Conservation (phyloP, 495 filamentous ascomycete genomes). For the Umbilicaria muhlenbergii region DNA sequence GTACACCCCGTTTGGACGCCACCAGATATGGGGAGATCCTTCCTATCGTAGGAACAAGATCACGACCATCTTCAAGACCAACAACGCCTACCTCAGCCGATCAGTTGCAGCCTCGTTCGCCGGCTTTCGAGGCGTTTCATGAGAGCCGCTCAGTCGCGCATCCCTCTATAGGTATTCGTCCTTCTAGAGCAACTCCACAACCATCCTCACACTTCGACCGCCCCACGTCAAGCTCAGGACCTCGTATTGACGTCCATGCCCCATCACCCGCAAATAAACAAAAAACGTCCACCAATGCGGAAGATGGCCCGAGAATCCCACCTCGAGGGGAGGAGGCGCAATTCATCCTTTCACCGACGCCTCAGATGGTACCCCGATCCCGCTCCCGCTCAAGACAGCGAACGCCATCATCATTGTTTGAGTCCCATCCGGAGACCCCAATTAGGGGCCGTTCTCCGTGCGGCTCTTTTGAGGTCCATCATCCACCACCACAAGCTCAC, state of each 20-base stretch:
- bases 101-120: neutral
- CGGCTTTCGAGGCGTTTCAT: no score
- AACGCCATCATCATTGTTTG: neutral
- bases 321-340: no score
- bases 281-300: neutral
- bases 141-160: neutral
- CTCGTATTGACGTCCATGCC: constrained; percentile 8
- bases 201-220: neutral
- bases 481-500: constrained; percentile 7
- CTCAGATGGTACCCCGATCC: neutral
- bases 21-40: neutral
- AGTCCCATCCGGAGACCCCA: neutral
- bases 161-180: neutral
- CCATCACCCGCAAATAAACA: constrained; percentile 4
- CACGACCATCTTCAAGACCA: constrained; percentile 5
- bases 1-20: constrained; percentile 6
- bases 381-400: neutral
- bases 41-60: constrained; percentile 1
- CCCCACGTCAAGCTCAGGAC: neutral
- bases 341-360: neutral
- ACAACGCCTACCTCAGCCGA: constrained; percentile 1
- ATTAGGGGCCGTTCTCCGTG: neutral
- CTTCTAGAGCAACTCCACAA: constrained; percentile 4
- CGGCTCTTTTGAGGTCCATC: constrained; percentile 9
- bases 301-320: neutral